phyloP scores from a whole-genome alignment of 177 flowering plant genomes.

The Tripterygium wilfordii region DNA sequence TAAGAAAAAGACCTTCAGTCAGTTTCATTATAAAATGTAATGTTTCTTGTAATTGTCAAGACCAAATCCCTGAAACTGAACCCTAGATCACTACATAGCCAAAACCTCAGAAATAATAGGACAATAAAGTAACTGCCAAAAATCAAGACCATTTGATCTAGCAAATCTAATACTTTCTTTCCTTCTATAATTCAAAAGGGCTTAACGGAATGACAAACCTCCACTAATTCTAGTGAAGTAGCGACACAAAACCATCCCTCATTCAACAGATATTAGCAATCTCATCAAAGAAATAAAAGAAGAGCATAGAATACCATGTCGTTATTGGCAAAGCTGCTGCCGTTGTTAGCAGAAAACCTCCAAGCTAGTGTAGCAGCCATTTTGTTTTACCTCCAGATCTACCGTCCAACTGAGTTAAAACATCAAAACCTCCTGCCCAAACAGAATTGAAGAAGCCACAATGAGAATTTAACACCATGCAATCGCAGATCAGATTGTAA shows the following conservation, averaged over 20 bases:
- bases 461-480: not conserved
- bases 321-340: conserved; percentile 51
- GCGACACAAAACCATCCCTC: no score
- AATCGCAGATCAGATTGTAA: conserved; percentile 8
- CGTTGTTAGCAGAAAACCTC: conserved; percentile 64
- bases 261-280: not conserved
- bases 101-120: no score
- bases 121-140: not conserved
- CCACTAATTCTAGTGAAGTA: no score
- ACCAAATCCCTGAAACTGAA: no score
- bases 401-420: conserved; percentile 15
- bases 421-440: conserved; percentile 25
- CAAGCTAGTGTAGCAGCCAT: conserved; percentile 75
- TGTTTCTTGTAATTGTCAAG: no score
- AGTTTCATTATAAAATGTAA: no score
- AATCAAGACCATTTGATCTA: not conserved
- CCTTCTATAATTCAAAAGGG: not conserved
- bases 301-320: conserved; percentile 51
- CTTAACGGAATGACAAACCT: no score
- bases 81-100: no score
- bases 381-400: conserved; percentile 42
- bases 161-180: not conserved
- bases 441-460: not conserved
- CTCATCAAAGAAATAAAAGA: not conserved
- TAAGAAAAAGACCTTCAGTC: no score